Evolutionary conservation across 2,329 filamentous ascomycete species (phyloP).

Genomic region (Ceratocystis cubensis): DNA sequence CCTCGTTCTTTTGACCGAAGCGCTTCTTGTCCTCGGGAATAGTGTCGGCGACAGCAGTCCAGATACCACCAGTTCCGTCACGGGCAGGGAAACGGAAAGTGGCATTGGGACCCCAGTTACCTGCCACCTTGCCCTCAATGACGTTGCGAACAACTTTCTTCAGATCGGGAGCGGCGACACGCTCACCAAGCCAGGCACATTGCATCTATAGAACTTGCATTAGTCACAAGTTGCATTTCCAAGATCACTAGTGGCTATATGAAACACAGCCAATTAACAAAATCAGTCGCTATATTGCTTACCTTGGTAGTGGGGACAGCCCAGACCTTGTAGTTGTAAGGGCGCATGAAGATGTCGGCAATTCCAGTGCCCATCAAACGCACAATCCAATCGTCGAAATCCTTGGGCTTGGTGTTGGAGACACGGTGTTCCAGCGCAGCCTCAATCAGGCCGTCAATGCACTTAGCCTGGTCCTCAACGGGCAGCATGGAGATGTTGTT

Average conservation of each 20-base stretch:
- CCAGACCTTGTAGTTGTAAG: constrained; percentile 99
- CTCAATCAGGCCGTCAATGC: constrained; percentile 92
- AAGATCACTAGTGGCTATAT: neutral
- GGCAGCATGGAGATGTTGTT: constrained; percentile 99
- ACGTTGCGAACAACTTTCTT: constrained; percentile 91
- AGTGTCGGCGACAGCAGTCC: constrained; percentile 92
- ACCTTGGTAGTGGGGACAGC: constrained; percentile 95
- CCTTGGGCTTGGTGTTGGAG: constrained; percentile 78
- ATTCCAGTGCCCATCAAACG: constrained; percentile 81
- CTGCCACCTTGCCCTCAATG: constrained; percentile 88
- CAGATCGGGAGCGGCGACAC: constrained; percentile 90
- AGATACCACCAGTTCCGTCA: constrained; percentile 95
- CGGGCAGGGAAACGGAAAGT: constrained; percentile 96
- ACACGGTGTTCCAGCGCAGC: constrained; percentile 72
- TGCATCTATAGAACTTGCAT: constrained; percentile 59
- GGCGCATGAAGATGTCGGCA: constrained; percentile 94
- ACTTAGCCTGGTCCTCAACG: constrained; percentile 92
- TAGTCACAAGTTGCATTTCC: neutral
- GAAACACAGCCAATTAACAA: neutral
- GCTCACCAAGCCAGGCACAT: constrained; percentile 96
- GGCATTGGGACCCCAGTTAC: constrained; percentile 95
- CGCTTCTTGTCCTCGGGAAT: constrained; percentile 82
- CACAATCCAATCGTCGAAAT: constrained; percentile 98
- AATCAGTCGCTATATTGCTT: constrained; percentile 23
- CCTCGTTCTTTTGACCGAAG: constrained; percentile 73